A percentile compares a stretch with the other conserved stretches of the same genome.
These are phyloP conservation scores for Dichotomocladium elegans DNA, from an alignment of 371 early-diverging fungal genomes.

Conservation along the genomic window DNA sequence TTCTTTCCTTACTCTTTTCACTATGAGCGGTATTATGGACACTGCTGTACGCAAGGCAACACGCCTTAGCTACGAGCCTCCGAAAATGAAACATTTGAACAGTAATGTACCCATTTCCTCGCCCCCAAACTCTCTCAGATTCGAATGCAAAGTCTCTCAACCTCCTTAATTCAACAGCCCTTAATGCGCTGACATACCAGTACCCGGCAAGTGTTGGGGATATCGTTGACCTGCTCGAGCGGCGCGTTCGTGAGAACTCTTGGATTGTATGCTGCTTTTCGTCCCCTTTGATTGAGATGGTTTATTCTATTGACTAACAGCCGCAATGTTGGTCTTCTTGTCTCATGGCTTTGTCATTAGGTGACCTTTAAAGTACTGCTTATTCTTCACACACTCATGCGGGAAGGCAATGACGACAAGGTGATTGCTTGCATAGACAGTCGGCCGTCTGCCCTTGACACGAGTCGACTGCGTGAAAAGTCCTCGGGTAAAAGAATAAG, in stretches of 20 bases:
- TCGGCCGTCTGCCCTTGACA: constrained; percentile 57
- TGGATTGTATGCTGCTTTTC: constrained; percentile 64
- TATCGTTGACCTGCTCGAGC: constrained; percentile 56
- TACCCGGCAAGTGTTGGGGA: constrained; percentile 37
- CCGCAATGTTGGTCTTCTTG: not conserved
- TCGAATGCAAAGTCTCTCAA: not conserved
- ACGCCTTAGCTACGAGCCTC: constrained; percentile 63
- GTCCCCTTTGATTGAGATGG: too few species aligned
- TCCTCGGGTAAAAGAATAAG: constrained; percentile 30
- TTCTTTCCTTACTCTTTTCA: not conserved
- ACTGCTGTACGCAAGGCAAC: constrained; percentile 74
- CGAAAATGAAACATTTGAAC: constrained; percentile 80
- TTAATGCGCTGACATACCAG: constrained; percentile 40
- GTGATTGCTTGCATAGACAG: constrained; percentile 67
- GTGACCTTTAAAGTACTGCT: constrained; percentile 84
- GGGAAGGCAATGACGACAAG: constrained; percentile 74
- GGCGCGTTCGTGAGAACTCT: constrained; percentile 62
- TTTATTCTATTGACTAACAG: too few species aligned
- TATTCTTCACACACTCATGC: constrained; percentile 78
- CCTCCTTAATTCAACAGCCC: constrained; percentile 20
- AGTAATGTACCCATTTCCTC: constrained; percentile 35
- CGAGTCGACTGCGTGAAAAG: constrained; percentile 63
- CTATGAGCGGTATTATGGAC: constrained; percentile 48
- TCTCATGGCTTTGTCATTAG: constrained; percentile 49
- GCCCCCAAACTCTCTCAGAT: not conserved